Percentiles rank a stretch among this genome's conserved stretches.
These are phyloP conservation scores for Microdochium trichocladiopsis DNA, from an alignment of 2,329 filamentous ascomycete species.

Conservation along the genomic window DNA sequence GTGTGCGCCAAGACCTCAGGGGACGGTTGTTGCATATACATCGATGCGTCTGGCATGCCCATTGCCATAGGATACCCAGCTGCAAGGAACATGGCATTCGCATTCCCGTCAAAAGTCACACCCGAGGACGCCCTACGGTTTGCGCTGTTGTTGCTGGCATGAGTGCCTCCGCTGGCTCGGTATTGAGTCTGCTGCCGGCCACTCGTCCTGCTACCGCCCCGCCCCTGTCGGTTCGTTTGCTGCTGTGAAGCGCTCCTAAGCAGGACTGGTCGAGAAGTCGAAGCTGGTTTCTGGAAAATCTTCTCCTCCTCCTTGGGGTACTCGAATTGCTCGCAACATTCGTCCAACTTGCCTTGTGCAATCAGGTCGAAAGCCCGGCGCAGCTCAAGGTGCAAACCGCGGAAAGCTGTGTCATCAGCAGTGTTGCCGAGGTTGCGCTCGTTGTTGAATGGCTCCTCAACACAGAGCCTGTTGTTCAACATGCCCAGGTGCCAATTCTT, in stretches of 20 bases:
- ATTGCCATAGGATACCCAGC: conserved; percentile 30
- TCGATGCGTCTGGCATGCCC: conserved; percentile 37
- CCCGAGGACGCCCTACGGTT: conserved; percentile 47
- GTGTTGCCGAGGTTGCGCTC: conserved; percentile 90
- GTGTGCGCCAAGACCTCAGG: conserved; percentile 32
- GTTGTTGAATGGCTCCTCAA: conserved; percentile 94
- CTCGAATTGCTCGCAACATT: conserved; percentile 81
- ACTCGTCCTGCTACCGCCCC: conserved; percentile 38
- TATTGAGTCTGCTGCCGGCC: conserved; percentile 30
- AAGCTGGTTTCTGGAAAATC: conserved; percentile 49
- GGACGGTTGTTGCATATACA: conserved; percentile 37
- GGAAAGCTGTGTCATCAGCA: conserved; percentile 89
- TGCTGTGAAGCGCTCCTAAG: conserved; percentile 56
- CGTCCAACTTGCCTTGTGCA: conserved; percentile 68
- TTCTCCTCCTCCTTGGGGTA: conserved; percentile 77
- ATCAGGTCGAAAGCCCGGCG: conserved; percentile 82
- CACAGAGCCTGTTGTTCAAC: conserved; percentile 78
- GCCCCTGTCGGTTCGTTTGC: conserved; percentile 39
- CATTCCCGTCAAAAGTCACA: conserved; percentile 41
- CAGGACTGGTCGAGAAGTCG: conserved; percentile 47
- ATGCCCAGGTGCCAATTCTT: conserved; percentile 76
- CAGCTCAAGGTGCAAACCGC: conserved; percentile 83
- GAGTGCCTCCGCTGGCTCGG: conserved; percentile 27
- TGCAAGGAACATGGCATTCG: conserved; percentile 29
- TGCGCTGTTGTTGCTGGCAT: conserved; percentile 25